Conservation (phyloP, 176 grass and related monocot genomes). For the Dendrocalamus sinicus region DNA sequence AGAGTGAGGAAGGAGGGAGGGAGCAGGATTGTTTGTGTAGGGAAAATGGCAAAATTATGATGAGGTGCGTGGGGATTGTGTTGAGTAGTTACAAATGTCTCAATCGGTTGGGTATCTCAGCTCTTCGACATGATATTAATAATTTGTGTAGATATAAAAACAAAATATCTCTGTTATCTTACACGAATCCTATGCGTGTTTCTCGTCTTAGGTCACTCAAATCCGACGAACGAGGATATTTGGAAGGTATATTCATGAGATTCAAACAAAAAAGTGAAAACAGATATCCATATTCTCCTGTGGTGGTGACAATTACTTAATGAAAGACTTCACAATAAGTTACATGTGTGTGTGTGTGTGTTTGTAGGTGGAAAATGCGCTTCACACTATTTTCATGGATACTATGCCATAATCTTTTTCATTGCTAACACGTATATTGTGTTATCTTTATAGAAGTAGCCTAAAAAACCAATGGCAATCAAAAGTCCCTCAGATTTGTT, state of each 20-base stretch:
- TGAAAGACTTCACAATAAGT: neutral
- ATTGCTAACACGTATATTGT: neutral
- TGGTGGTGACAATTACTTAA: no score
- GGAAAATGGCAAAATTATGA: neutral
- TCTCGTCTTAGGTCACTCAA: no score
- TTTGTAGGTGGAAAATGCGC: neutral
- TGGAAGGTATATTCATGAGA: neutral
- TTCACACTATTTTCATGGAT: neutral
- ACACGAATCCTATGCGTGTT: no score
- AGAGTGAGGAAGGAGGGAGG: neutral
- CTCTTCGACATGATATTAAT: no score
- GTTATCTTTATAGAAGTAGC: neutral
- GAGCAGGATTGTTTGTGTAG: conserved; percentile 38
- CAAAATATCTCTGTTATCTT: no score
- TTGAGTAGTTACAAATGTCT: neutral
- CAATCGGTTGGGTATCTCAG: neutral
- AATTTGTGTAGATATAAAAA: no score
- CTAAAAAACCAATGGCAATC: neutral
- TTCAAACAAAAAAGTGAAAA: neutral
- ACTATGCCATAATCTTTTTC: neutral
- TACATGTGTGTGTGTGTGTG: no score
- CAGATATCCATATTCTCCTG: neutral
- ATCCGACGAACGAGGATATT: no score
- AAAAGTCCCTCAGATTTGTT: neutral
- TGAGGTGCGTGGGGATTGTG: neutral